phyloP scores from a whole-genome alignment of 371 early-diverging fungal genomes.

The Fennellomyces sp. region DNA sequence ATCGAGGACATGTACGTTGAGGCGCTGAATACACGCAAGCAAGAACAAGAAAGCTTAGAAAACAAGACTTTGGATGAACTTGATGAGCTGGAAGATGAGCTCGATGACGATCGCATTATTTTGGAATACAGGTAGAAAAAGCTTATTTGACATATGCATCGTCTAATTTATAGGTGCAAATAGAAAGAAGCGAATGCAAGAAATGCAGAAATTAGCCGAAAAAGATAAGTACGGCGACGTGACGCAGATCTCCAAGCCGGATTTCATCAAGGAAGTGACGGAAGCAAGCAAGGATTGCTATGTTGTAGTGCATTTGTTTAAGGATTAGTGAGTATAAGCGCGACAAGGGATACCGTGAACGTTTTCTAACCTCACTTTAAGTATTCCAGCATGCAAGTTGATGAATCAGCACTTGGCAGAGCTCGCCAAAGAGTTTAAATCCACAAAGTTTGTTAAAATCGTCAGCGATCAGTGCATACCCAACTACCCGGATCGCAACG shows the following conservation, averaged over 20 bases:
- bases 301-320: conserved; percentile 80
- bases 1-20: conserved; percentile 83
- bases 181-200: conserved; percentile 76
- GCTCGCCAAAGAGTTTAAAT: conserved; percentile 81
- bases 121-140: conserved; percentile 69
- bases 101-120: conserved; percentile 84
- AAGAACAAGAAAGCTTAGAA: conserved; percentile 64
- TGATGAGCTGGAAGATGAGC: conserved; percentile 86
- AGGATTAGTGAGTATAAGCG: conserved; percentile 64
- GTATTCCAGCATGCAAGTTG: conserved; percentile 80
- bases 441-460: conserved; percentile 93
- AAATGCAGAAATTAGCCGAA: conserved; percentile 66
- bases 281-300: conserved; percentile 82
- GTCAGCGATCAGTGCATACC: conserved; percentile 91
- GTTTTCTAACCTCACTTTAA: conserved; percentile 17
- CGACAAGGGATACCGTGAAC: too few species aligned
- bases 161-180: too few species aligned
- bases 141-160: not conserved
- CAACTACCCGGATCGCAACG: conserved; percentile 90
- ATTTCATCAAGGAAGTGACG: conserved; percentile 88
- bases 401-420: conserved; percentile 75
- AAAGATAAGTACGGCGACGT: conserved; percentile 82
- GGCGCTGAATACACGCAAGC: conserved; percentile 62
- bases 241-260: conserved; percentile 87
- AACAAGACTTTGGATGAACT: conserved; percentile 84